Conservation (phyloP, 306 rosid genomes). For the Fragaria iinumae region DNA sequence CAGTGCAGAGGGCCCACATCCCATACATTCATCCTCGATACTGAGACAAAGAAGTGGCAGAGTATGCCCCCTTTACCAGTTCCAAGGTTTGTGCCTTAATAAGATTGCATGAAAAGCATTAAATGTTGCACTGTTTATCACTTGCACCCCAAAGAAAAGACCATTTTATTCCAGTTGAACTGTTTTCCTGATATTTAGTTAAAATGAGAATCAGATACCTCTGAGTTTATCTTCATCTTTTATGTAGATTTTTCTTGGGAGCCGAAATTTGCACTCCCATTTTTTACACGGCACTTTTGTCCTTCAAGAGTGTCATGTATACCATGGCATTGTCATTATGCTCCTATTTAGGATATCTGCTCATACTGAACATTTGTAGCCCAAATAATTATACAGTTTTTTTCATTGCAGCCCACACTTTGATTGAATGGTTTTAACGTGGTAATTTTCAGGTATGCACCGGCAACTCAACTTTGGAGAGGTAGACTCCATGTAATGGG, state of each 20-base stretch:
- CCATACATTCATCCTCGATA: constrained; percentile 60
- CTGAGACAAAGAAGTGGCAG: constrained; percentile 64
- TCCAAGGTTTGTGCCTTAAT: constrained; percentile 54
- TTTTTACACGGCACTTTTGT: too few species aligned
- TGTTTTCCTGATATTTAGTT: background rate
- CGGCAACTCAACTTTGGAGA: constrained; percentile 90
- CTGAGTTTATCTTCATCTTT: background rate
- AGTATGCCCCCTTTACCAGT: constrained; percentile 67
- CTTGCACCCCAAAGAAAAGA: background rate
- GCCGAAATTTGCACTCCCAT: too few species aligned
- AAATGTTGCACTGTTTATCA: background rate
- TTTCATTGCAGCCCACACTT: background rate
- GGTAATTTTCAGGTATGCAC: constrained; percentile 65
- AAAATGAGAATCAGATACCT: background rate
- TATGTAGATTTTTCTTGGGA: background rate
- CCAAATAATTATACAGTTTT: background rate
- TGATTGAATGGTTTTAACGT: background rate
- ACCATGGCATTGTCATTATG: background rate
- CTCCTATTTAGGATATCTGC: background rate
- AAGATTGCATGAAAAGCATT: background rate
- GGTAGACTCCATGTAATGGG: constrained; percentile 98
- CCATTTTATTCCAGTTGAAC: background rate
- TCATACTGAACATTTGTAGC: background rate
- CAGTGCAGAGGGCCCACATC: constrained; percentile 79
- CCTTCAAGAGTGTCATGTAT: background rate